These are phyloP conservation scores for Phytophthora tentaculata DNA, from an alignment of 352 stramenopile genomes.

Conservation along the genomic window DNA sequence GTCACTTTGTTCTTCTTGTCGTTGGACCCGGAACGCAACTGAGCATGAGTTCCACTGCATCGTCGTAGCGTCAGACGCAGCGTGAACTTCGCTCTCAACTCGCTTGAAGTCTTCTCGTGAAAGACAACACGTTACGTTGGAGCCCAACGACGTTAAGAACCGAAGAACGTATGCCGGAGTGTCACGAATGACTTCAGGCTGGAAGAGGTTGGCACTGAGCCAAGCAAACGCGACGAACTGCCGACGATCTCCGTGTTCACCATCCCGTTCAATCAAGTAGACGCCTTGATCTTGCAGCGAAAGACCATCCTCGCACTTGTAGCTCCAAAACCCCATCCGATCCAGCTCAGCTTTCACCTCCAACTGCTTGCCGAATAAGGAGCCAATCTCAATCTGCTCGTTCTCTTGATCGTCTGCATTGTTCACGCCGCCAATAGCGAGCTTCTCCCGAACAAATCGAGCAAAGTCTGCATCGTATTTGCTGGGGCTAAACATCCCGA, in stretches of 20 bases:
- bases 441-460: slow-evolving; percentile 39
- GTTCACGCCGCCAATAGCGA: slow-evolving; percentile 19
- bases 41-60: slow-evolving; percentile 31
- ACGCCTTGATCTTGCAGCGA: slow-evolving; percentile 50
- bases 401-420: background rate
- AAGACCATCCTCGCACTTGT: slow-evolving; percentile 34
- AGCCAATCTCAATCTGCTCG: slow-evolving; percentile 39
- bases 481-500: background rate
- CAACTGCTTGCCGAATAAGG: slow-evolving; percentile 61
- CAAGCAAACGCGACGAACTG: slow-evolving; percentile 63
- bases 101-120: slow-evolving; percentile 19
- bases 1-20: slow-evolving; percentile 53
- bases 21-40: slow-evolving; percentile 44
- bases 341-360: slow-evolving; percentile 52
- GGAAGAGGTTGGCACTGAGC: slow-evolving; percentile 46
- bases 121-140: slow-evolving; percentile 34
- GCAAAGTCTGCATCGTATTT: background rate
- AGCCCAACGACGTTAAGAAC: slow-evolving; percentile 37
- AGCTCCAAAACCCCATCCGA: slow-evolving; percentile 43
- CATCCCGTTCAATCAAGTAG: slow-evolving; percentile 41
- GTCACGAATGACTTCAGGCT: slow-evolving; percentile 42
- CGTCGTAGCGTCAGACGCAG: background rate
- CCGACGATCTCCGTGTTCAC: background rate
- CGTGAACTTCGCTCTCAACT: slow-evolving; percentile 21
- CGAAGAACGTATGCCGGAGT: slow-evolving; percentile 67